Base-by-base conservation (phyloP, 768 basidiomycete species). In the Exidia glandulosa region DNA sequence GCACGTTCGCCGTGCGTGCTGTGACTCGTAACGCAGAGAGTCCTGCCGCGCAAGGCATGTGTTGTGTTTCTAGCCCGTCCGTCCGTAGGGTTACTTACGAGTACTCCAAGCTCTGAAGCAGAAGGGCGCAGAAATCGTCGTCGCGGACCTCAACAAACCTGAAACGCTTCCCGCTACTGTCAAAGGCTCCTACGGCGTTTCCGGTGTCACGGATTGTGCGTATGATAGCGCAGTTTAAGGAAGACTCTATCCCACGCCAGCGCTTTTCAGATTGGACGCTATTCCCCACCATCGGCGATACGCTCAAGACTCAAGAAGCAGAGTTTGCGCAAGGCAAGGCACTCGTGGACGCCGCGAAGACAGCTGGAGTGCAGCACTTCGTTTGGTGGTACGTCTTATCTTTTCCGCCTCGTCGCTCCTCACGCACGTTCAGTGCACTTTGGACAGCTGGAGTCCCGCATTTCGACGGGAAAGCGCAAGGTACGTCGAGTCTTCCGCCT, bases 1-100 rank as follows among this genome's bases (percentile, higher is more conserved):
- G 69, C 16, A 70, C 66, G 12, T 75, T 74, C 63, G 65, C 62
- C 30, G 71, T 73, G 0, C 68, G 72, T 30, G 74, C 70, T 1
- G 65, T 75, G 37, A 71, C 72, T 0, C 71, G 75, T 50, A 61
- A 72, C 32, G 60, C 66, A 4, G 60, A 63, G 30, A 69, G 72
- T 0, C 66, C 66, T 16, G 66, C 63, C 30, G 67, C 71, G 1
- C 32, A 65, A 61, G 65, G 65, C 59, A 25, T 27, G 27, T 23
- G 9, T 6, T 37, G n/a, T n/a, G n/a, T n/a, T n/a, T n/a, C n/a
- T n/a, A 16, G 34, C 7, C n/a, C n/a, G n/a, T 36, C 7, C 34
- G 16, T 36, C 34, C 34, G 16, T 45, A 6, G 16, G 16, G 6
- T 23, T 10, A 14, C 23, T 45, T 6, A 9, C 5, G 27, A 10